phyloP scores from a whole-genome alignment of 1,284 basidiomycete genomes.

The Golubevia sp. region DNA sequence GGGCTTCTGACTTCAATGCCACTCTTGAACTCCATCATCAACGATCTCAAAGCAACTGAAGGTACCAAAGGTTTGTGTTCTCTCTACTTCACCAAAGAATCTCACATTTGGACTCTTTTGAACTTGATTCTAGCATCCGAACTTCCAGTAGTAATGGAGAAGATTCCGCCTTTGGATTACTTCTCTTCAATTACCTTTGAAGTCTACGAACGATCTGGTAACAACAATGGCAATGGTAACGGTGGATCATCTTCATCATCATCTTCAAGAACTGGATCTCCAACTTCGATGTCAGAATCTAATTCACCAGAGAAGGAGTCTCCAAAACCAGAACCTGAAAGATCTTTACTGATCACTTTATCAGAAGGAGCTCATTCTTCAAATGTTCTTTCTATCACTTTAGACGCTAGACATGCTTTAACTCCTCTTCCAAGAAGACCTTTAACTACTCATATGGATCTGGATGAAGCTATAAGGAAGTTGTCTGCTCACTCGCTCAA shows the following conservation, averaged over 20 bases:
- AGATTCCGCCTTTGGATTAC: constrained; percentile 53
- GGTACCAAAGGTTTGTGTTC: constrained; percentile 42
- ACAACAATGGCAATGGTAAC: constrained; percentile 4
- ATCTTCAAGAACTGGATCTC: no score
- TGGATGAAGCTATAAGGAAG: constrained; percentile 51
- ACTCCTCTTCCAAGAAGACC: constrained; percentile 50
- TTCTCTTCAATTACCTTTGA: constrained; percentile 59
- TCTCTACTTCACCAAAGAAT: constrained; percentile 60
- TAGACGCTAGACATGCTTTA: constrained; percentile 55
- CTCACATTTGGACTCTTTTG: constrained; percentile 58
- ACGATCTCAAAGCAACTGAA: constrained; percentile 37
- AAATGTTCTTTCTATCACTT: constrained; percentile 51
- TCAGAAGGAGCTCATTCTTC: constrained; percentile 54
- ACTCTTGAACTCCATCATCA: constrained; percentile 48
- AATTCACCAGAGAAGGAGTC: neutral
- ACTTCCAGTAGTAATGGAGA: constrained; percentile 48
- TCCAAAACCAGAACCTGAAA: constrained; percentile 16
- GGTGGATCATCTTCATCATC: neutral
- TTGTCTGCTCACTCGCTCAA: constrained; percentile 30
- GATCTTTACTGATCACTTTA: constrained; percentile 53
- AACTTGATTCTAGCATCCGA: constrained; percentile 55
- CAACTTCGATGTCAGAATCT: no score
- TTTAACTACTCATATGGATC: constrained; percentile 56
- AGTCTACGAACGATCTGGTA: constrained; percentile 37
- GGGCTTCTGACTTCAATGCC: constrained; percentile 56